Base-by-base conservation (phyloP, 371 early-diverging fungal genomes). In the Entomophthora muscae region DNA sequence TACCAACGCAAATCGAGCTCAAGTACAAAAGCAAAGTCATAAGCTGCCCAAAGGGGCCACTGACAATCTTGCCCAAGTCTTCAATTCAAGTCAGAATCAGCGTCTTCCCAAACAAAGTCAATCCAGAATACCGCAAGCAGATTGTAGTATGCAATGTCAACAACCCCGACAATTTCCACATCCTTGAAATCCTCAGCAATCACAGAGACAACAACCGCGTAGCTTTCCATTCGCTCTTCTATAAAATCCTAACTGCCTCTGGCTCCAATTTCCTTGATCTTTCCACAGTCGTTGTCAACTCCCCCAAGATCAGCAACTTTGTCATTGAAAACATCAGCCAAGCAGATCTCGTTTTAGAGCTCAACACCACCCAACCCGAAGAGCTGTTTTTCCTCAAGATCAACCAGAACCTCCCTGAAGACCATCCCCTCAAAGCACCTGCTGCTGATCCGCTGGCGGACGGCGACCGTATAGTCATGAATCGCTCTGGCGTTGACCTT, bases 91-190 rank as follows among this genome's bases (percentile, higher is more conserved):
- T 93, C 30, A 91, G 90, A 66, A 73, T 98, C 23, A 95, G 95
- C 69, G 84, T 97, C 53, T 95, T 92, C 69, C 98, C 98, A 1
- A 86, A 97, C n/a, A 95, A 95, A 71, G 87, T 94, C 31, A 98
- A 98, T 66, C 90, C 95, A 0, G 92, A 94, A 56, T 98, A 98
- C 71, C 82, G 93, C 65, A 97, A 96, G 70, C 93, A 98, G 70
- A 83, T 98, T 23, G 91, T 91, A 0, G 79, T 97, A 21, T 87
- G 89, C 64, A 98, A 98, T 69, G 74, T 85, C 56, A 75, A 86
- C 52, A 95, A 95, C 70, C 80, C 85, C 2, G 84, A 86, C 61
- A 91, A 96, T 69, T 91, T 93, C 72, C 88, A 88, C 68, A 86
- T 87, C 51, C 82, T 98, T 26, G 90, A 93, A 63, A 91, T 98